Evolutionary conservation across 148 eudicot species (phyloP), one percentile per base, ranked within the genome.

Genomic region (Rhododendron williamsianum): DNA sequence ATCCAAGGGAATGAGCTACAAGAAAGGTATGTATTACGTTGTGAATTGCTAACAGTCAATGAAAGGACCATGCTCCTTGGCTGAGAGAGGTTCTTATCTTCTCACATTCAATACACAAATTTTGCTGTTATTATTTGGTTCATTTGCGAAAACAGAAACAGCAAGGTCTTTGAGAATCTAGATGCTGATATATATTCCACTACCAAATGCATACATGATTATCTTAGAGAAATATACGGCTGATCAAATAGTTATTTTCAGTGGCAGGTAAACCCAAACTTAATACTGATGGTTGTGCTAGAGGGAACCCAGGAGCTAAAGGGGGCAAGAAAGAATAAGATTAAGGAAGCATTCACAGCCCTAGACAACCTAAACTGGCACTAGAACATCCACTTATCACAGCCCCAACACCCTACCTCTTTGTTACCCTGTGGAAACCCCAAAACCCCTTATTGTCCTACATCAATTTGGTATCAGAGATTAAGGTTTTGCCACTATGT

Each of bases 1-100:
- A 7, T 51, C 87, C 49, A 25, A 23, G 25, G 86, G 86, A 77
- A 84, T 77, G 38, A 0, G 38, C 86, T 76, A 58, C 33, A 41
- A 78, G 52, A 74, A 49, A 56, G 9, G 12, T 46, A 49, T 30
- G 18, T 2, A 49, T 9, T 65, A 65, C 4, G 1, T 8, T 73
- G 19, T 49, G 45, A 71, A n/a, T 63, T 11, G 16, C 21, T 2
- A 72, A 72, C 73, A 71, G 27, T n/a, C 30, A 65, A 65, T 65
- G 30, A 63, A 63, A 63, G 71, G 71, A 65, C 27, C 69, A 65
- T n/a, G 71, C 11, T 65, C 27, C n/a, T 23, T 23, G 69, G 69
- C 27, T 23, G 9, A 6, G 69, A 10, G 69, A 63, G 69, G n/a
- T 63, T 63, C 69, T 63, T 23, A 63, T 63, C 27, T 8, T 19